Base-by-base conservation (phyloP, 2,329 filamentous ascomycete species). In the Aspergillus thermomutatus region DNA sequence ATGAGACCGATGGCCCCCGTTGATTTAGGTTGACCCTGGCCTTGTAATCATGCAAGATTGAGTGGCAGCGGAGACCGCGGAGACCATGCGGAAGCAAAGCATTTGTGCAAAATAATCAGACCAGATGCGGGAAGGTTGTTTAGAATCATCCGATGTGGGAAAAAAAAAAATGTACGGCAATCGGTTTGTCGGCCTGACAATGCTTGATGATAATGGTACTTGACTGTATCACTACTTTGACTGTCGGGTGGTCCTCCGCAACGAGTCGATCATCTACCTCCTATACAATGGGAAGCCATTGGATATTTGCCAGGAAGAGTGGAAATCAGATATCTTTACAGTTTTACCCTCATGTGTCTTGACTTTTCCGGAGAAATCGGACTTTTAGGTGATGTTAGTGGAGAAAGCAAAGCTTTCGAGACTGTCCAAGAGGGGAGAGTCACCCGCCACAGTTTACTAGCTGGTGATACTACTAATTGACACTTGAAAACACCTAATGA, bases 381-480 rank as follows among this genome's bases (percentile, higher is more conserved):
- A 10, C 7, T 43, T 11, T 9, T 17, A 23, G 19, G 40, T 43
- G 8, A 43, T 21, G n/a, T 23, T 19, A 43, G 40, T 43, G n/a
- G 57, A 17, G 31, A 37, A 34, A 14, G 17, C 14, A 37, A 37
- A 17, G 31, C 31, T 37, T 37, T 17, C 7, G 31, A 37, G 31
- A 17, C 2, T 37, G 31, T 37, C 31, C 31, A 37, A 17, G 31
- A 37, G 31, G 31, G 31, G 31, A 37, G 14, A 17, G 7, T 14
- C 7, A 37, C 31, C 31, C 31, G 31, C 14, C 31, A 37, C 6
- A 56, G 56, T 57, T 51, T 50, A 53, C 54, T 53, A 54, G 52
- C 47, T 53, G 54, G 56, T 64, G 63, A 60, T 63, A 65, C 14
- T 37, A 37, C 14, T 37, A 37, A 37, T 17, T 37, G 31, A 37